Percentiles rank a stretch among this genome's conserved stretches.
phyloP scores from a whole-genome alignment of 345 rosid genomes.

The Jatropha curcas region DNA sequence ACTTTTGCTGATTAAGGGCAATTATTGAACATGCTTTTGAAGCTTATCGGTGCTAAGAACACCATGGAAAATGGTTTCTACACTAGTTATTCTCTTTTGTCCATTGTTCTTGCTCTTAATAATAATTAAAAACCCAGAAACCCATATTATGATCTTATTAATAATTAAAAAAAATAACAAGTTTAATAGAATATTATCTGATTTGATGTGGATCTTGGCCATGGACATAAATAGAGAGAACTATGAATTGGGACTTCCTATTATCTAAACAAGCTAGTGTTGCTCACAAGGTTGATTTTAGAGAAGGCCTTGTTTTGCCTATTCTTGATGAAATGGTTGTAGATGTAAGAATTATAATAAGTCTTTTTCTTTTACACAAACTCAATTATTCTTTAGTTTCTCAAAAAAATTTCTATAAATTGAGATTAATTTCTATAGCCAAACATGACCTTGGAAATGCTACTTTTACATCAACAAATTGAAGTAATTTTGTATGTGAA shows the following conservation, averaged over 20 bases:
- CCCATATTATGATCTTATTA: background rate
- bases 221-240: conserved; percentile 93
- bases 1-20: conserved; percentile 99
- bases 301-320: conserved; percentile 96
- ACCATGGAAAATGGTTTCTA: conserved; percentile 99
- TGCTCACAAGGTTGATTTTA: conserved; percentile 91
- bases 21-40: conserved; percentile 85
- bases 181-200: background rate
- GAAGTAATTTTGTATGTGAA: conserved; percentile 2
- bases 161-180: no score
- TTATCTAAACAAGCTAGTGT: conserved; percentile 90
- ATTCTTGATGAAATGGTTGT: conserved; percentile 74
- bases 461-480: no score
- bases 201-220: conserved; percentile 66
- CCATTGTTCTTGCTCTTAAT: conserved; percentile 97
- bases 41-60: conserved; percentile 96
- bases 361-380: no score
- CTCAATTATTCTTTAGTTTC: no score
- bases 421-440: no score
- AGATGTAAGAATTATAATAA: conserved; percentile 85
- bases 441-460: no score
- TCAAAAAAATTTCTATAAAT: no score
- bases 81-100: conserved; percentile 95
- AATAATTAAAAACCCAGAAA: conserved; percentile 59
- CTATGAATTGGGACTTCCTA: conserved; percentile 87